Percentiles rank a stretch among this genome's conserved stretches.
Conservation (phyloP, 2,329 filamentous ascomycete genomes). For the Verruconis gallopava region DNA sequence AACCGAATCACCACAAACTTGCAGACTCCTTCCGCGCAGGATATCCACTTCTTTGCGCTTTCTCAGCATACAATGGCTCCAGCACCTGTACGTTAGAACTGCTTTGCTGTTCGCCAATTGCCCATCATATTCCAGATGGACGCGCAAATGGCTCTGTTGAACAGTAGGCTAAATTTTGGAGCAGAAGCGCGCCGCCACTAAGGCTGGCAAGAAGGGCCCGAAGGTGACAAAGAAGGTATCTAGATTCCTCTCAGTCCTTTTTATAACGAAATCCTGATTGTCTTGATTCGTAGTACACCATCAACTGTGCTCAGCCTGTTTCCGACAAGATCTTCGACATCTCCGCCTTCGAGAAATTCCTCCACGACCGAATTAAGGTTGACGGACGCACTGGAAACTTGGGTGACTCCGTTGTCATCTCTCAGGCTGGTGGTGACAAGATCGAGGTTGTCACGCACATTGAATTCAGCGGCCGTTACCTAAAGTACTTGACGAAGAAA, state of each 20-base stretch:
- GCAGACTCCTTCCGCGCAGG: too few species aligned
- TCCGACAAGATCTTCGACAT: constrained; percentile 99
- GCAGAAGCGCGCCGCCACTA: constrained; percentile 39
- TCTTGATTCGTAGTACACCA: constrained; percentile 63
- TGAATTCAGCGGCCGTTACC: constrained; percentile 95
- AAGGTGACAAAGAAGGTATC: constrained; percentile 78
- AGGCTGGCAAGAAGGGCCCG: constrained; percentile 37
- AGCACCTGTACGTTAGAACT: constrained; percentile 71
- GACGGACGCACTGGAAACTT: constrained; percentile 97
- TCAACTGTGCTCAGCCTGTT: constrained; percentile 97
- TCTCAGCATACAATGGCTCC: constrained; percentile 32
- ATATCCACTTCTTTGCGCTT: constrained; percentile 79
- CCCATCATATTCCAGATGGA: too few species aligned
- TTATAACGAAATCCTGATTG: constrained; percentile 10
- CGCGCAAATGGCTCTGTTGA: too few species aligned
- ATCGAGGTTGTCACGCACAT: constrained; percentile 96
- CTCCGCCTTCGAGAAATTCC: constrained; percentile 98
- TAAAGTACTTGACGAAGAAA: constrained; percentile 99
- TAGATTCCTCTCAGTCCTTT: constrained; percentile 13
- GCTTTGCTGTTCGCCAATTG: constrained; percentile 90
- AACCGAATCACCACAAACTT: too few species aligned
- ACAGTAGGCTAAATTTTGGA: constrained; percentile 85
- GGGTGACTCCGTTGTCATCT: constrained; percentile 82
- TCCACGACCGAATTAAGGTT: constrained; percentile 99
- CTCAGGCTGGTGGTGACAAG: constrained; percentile 88